Base-by-base conservation (phyloP, 495 filamentous ascomycete genomes). In the Penicillium silybi region DNA sequence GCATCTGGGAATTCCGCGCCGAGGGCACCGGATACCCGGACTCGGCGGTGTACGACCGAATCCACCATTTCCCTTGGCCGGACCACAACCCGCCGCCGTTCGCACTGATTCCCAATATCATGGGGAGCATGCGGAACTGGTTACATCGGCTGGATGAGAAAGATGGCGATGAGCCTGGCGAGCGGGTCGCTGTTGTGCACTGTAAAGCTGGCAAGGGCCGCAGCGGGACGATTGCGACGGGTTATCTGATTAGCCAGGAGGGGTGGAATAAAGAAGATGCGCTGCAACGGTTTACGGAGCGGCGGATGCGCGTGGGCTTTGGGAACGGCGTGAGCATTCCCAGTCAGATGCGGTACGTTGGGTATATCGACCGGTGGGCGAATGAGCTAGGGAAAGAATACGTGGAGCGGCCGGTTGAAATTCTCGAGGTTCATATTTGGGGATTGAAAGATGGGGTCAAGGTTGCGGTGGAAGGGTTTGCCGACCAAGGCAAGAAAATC, bases 31-130 rank as follows among this genome's bases (percentile, higher is more conserved):
- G 93, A 0, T 98, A 98, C 59, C 89, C 88, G 0, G 93, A 97
- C 65, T 79, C 79, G 20, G 92, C 93, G 49, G 91, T 98, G 1
- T 88, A 92, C 61, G 77, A 80, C 25, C 74, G 91, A 0, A 84
- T 97, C 42, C 80, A 85, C 54, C 93, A 97, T 71, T 97, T 87
- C 58, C 93, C 93, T 1, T 98, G 88, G 81, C 95, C 95, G 0
- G 93, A 98, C 65, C 93, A 98, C 64, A 93, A 97, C 65, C 95
- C 93, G 26, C 93, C 93, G 51, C 93, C 95, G 3, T 97, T 98
- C 61, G 79, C 81, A 26, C 70, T 96, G 13, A 85, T 97, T 19
- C 92, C 90, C 1, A 75, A 85, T 61, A 89, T 96, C n/a, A 80
- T 96, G 76, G 90, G 80, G 6, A 85, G 86, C 56, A 96, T 97